phyloP scores from a whole-genome alignment of 1,139 yeast genomes.

The Saccharomyces hybrid region DNA sequence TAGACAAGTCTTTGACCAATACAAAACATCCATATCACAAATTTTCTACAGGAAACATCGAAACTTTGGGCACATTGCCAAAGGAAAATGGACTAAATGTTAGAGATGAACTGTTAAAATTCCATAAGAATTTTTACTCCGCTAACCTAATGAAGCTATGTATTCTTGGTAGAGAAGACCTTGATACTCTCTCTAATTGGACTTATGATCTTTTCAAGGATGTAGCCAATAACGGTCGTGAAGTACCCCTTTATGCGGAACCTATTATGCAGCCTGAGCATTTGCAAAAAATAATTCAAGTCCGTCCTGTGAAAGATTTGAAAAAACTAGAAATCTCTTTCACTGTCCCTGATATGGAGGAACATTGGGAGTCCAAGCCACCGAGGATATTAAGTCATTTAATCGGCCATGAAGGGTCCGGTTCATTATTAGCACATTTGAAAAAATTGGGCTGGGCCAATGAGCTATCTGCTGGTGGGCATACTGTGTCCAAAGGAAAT shows the following conservation, averaged over 20 bases:
- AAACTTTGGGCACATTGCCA: conserved; percentile 56
- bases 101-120: conserved; percentile 56
- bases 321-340: conserved; percentile 63
- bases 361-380: conserved; percentile 62
- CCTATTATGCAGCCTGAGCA: conserved; percentile 40
- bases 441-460: conserved; percentile 76
- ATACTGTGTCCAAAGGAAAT: conserved; percentile 60
- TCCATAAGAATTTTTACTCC: conserved; percentile 56
- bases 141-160: conserved; percentile 82
- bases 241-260: conserved; percentile 39
- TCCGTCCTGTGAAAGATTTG: conserved; percentile 77
- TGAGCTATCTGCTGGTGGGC: conserved; percentile 67
- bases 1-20: conserved; percentile 69
- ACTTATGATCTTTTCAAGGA: conserved; percentile 58
- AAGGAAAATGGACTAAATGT: conserved; percentile 44
- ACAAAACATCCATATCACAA: conserved; percentile 66
- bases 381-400: conserved; percentile 67
- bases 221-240: conserved; percentile 46
- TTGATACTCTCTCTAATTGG: conserved; percentile 67
- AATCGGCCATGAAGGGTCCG: conserved; percentile 86
- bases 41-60: conserved; percentile 66
- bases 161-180: conserved; percentile 70
- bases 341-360: conserved; percentile 65
- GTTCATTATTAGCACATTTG: conserved; percentile 64
- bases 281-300: conserved; percentile 49